phyloP scores from a whole-genome alignment of 345 rosid species.

The Erysimum cheiranthoides region DNA sequence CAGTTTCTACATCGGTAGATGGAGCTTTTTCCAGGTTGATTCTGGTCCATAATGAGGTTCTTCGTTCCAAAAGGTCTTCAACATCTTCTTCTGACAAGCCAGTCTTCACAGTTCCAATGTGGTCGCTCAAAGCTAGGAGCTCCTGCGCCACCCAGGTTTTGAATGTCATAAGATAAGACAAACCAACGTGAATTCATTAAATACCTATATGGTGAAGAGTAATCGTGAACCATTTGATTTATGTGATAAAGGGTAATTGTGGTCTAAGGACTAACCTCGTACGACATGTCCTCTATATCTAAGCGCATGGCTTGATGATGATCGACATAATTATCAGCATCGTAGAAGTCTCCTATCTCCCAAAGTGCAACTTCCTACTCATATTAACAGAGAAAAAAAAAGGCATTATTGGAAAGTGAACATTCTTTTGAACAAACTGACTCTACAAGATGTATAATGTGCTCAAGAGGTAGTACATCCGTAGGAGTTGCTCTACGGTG shows the following conservation, averaged over 20 bases:
- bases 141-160: slow-evolving; percentile 55
- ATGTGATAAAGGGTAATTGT: slow-evolving; percentile 2
- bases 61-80: slow-evolving; percentile 53
- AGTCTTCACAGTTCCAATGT: slow-evolving; percentile 76
- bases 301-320: slow-evolving; percentile 92
- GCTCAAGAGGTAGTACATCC: slow-evolving; percentile 56
- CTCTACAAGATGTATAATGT: slow-evolving; percentile 8
- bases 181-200: neutral
- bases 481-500: slow-evolving; percentile 60
- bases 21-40: slow-evolving; percentile 70
- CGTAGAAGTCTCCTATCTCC: slow-evolving; percentile 59
- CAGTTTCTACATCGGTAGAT: slow-evolving; percentile 58
- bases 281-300: slow-evolving; percentile 92
- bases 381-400: slow-evolving; percentile 14
- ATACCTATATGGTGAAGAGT: neutral
- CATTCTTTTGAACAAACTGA: slow-evolving; percentile 20
- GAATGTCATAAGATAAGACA: slow-evolving; percentile 24
- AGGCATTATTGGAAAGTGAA: slow-evolving; percentile 1
- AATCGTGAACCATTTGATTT: neutral
- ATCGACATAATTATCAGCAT: slow-evolving; percentile 58
- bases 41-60: slow-evolving; percentile 48
- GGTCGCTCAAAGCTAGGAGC: slow-evolving; percentile 84
- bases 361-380: slow-evolving; percentile 72
- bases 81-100: slow-evolving; percentile 78
- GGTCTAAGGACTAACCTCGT: slow-evolving; percentile 59